phyloP scores from a whole-genome alignment of 768 basidiomycete species.

The Psilocybe azurescens region DNA sequence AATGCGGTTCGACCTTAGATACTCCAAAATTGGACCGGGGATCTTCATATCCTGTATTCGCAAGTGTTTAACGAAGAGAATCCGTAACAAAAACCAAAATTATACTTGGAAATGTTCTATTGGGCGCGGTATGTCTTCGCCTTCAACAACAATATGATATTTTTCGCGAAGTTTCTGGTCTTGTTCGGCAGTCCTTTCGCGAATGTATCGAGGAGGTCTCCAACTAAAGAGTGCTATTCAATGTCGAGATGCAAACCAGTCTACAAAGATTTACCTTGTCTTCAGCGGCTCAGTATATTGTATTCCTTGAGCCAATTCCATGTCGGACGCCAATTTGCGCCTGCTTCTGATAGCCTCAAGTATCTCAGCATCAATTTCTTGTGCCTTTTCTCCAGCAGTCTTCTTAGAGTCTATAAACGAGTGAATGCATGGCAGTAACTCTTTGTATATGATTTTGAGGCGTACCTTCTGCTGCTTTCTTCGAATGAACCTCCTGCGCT shows the following conservation, averaged over 20 bases:
- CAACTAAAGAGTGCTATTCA: slow-evolving; percentile 58
- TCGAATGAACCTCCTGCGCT: slow-evolving; percentile 92
- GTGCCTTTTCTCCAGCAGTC: slow-evolving; percentile 81
- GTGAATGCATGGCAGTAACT: slow-evolving; percentile 5
- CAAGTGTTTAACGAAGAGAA: slow-evolving; percentile 6
- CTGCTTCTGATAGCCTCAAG: slow-evolving; percentile 90
- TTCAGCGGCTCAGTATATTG: slow-evolving; percentile 86
- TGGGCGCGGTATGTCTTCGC: slow-evolving; percentile 91
- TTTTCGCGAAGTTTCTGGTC: slow-evolving; percentile 82
- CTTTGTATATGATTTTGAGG: slow-evolving; percentile 1
- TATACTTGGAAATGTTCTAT: slow-evolving; percentile 85
- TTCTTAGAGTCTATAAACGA: slow-evolving; percentile 74
- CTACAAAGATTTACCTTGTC: slow-evolving; percentile 58
- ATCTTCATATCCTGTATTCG: slow-evolving; percentile 94
- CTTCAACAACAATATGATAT: slow-evolving; percentile 94
- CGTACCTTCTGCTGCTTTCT: slow-evolving; percentile 82
- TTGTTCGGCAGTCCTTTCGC: slow-evolving; percentile 70
- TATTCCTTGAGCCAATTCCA: slow-evolving; percentile 93
- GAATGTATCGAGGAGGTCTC: slow-evolving; percentile 85
- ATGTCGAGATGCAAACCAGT: too few relatives aligned
- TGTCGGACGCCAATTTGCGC: slow-evolving; percentile 89
- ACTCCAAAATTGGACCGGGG: slow-evolving; percentile 83
- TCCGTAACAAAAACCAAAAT: not conserved
- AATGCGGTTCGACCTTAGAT: slow-evolving; percentile 87
- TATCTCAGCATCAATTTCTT: slow-evolving; percentile 91